Evolutionary conservation across 306 rosid genomes (phyloP).

Genomic region (Begonia loranthoides): DNA sequence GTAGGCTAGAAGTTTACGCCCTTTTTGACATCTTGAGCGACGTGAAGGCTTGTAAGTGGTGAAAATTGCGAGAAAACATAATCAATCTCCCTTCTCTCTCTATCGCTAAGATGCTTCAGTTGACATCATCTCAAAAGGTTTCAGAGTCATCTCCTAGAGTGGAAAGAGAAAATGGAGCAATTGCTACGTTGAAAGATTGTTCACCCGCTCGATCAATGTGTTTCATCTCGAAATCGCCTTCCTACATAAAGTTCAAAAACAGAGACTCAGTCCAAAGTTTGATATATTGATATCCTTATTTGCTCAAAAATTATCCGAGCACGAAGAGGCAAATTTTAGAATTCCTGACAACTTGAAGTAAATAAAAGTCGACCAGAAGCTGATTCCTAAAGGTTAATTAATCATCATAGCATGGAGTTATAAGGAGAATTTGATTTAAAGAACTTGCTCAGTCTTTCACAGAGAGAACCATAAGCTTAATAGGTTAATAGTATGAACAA

Average conservation of each 20-base stretch:
- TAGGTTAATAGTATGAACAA: no score
- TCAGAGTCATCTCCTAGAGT: constrained; percentile 28
- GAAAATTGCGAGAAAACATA: no score
- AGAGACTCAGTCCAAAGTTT: background rate
- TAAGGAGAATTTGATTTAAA: background rate
- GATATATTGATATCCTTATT: background rate
- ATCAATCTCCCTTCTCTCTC: no score
- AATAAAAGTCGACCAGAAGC: background rate
- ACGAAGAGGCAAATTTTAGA: no score
- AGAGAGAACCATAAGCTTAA: no score
- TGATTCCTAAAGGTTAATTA: background rate
- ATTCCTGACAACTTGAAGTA: background rate
- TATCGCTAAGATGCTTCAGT: no score
- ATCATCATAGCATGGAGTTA: no score
- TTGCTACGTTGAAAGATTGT: constrained; percentile 35
- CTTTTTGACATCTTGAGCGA: no score
- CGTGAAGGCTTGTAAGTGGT: no score
- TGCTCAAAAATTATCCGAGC: background rate
- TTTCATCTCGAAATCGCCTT: constrained; percentile 58
- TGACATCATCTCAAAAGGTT: constrained; percentile 13
- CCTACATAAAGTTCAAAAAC: constrained; percentile 20
- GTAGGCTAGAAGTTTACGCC: no score
- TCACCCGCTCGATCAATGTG: constrained; percentile 31
- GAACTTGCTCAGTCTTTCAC: background rate
- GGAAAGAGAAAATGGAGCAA: constrained; percentile 49